Evolutionary conservation across 1,139 yeast species (phyloP).

Genomic region (Entelexis sorbosivorans): DNA sequence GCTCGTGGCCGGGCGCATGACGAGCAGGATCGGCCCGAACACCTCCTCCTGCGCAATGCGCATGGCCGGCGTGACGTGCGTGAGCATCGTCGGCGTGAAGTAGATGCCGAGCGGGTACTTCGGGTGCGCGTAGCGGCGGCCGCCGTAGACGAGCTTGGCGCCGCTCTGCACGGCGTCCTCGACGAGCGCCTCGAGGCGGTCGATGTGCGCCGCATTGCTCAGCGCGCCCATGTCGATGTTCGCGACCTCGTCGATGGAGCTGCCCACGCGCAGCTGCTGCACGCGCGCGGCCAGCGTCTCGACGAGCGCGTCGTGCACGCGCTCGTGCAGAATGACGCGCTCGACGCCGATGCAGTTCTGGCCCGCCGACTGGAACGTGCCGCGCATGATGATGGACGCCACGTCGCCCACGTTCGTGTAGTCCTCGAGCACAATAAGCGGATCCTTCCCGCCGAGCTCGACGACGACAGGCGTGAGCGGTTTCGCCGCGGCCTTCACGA

Average conservation of each 20-base stretch:
- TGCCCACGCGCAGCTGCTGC: conserved; percentile 59
- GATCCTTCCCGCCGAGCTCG: conserved; percentile 93
- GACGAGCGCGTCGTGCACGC: conserved; percentile 51
- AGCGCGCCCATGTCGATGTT: conserved; percentile 95
- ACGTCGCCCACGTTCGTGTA: conserved; percentile 42
- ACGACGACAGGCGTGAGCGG: conserved; percentile 85
- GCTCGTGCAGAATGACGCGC: conserved; percentile 60
- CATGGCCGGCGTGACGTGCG: conserved; percentile 71
- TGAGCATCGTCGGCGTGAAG: conserved; percentile 76
- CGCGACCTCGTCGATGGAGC: conserved; percentile 73
- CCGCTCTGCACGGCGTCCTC: conserved; percentile 67
- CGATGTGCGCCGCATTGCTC: conserved; percentile 68
- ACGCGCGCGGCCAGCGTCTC: conserved; percentile 49
- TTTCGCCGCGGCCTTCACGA: conserved; percentile 68
- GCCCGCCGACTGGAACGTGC: conserved; percentile 93
- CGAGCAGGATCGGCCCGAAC: conserved; percentile 78
- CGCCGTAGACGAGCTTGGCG: conserved; percentile 73
- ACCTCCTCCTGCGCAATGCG: conserved; percentile 78
- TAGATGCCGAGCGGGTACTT: conserved; percentile 92
- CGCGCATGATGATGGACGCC: conserved; percentile 79
- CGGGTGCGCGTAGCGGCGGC: conserved; percentile 68
- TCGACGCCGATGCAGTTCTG: conserved; percentile 97
- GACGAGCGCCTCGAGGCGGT: conserved; percentile 51
- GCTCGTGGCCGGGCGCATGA: conserved; percentile 52
- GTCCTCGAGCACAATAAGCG: conserved; percentile 68